Conservation (phyloP, 805 yeast species). For the Novakomyces olei region DNA sequence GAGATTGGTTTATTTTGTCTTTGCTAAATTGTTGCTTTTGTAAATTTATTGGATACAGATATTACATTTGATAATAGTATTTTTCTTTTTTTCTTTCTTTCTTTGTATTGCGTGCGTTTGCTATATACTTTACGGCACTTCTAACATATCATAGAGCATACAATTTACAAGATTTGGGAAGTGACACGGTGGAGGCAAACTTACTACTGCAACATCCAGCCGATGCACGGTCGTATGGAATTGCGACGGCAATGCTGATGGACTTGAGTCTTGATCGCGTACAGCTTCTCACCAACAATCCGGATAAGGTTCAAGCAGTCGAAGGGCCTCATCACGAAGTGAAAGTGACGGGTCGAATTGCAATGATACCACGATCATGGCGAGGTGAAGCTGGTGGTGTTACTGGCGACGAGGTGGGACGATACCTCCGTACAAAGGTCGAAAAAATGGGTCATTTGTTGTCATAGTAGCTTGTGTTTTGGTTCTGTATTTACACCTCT, state of each 20-base stretch:
- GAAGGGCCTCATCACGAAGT: constrained; percentile 64
- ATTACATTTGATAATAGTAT: no score
- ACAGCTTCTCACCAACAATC: constrained; percentile 74
- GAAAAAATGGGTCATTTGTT: constrained; percentile 94
- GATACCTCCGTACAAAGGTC: constrained; percentile 73
- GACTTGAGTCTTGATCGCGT: constrained; percentile 60
- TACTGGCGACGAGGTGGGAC: constrained; percentile 68
- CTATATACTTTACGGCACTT: neutral
- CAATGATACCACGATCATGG: constrained; percentile 97
- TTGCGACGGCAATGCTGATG: constrained; percentile 77
- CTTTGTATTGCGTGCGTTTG: neutral
- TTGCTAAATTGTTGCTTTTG: no score
- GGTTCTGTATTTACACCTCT: no score
- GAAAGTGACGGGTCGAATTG: constrained; percentile 67
- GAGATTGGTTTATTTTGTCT: no score
- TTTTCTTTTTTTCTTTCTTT: no score
- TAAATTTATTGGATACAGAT: no score
- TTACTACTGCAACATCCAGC: constrained; percentile 86
- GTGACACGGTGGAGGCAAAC: constrained; percentile 95
- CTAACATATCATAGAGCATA: constrained; percentile 31
- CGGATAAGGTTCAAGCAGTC: constrained; percentile 86
- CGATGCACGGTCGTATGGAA: constrained; percentile 80
- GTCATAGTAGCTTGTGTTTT: no score
- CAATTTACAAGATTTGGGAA: constrained; percentile 90
- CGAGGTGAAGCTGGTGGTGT: constrained; percentile 42